Base-by-base conservation (phyloP, 805 yeast species). In the Kuraishia hungarica region DNA sequence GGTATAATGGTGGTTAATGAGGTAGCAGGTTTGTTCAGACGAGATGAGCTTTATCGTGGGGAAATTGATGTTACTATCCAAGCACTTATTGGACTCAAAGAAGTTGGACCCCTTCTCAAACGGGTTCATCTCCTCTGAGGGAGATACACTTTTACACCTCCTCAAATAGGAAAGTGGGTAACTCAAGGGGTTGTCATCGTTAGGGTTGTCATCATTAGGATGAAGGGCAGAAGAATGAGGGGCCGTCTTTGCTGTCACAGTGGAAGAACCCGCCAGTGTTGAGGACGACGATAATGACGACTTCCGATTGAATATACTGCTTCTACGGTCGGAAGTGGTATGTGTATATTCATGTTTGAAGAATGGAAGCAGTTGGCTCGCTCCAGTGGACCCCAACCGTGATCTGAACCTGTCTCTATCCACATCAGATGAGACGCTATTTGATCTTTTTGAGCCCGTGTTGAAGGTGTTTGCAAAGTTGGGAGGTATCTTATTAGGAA, bases 341-440 rank as follows among this genome's bases (percentile, higher is more conserved):
- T 49, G 51, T 19, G 28, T 49, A 22, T 49, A 13, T 1, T 49
- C 43, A 20, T 49, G 21, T 13, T 49, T 19, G 20, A 21, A 35
- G 39, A 50, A 8, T 54, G 56, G 19, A 53, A 60, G 19, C 52
- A 51, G 24, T 24, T 26, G 28, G 43, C 43, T 35, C 17, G 43
- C 43, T 10, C 43, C 35, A 15, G 61, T 53, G 19, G 63, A 58
- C 55, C 56, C 61, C 22, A 67, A 56, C 55, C 68, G 59, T 10
- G 68, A 56, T 39, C 68, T 59, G 17, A 62, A 54, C 50, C 64
- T 65, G 24, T 62, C 65, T 48, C 64, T 54, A 46, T 67, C 71
- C 29, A 29, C 26, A 22, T 65, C 71, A 10, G 60, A 58, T 1
- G 69, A 61, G 2, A 67, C 64, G 35, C 68, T 64, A 51, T 65